Evolutionary conservation across 345 rosid genomes (phyloP), one percentile per base, ranked within the genome.

Genomic region (Erysimum cheiranthoides): DNA sequence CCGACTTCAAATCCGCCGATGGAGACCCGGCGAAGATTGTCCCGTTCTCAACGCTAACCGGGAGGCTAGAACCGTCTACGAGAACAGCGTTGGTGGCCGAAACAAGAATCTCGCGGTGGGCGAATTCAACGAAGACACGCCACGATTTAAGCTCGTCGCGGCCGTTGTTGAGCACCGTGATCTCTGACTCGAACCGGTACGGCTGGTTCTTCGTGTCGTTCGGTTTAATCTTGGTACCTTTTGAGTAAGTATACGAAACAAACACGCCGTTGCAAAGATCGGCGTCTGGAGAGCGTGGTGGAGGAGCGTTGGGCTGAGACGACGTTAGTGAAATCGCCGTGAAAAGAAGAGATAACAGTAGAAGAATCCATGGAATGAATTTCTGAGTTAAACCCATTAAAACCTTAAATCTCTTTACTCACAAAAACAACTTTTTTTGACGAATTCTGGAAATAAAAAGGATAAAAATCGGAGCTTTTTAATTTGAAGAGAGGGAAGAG

Each of bases 11-110:
- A 83, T 93, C 94, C 45, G 90, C 78, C 69, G 69, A 60, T 14
- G 98, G 98, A 61, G 12, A 87, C 9, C 99, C 99, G 10, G 92
- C 81, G 49, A 96, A 89, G 43, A 85, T 56, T 8, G 99, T 93
- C 0, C 96, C 98, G 78, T 93, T 93, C 31, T 87, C 97, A 2
- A 95, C 99, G 18, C 50, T 69, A 0, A 84, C 88, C 31, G 99
- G 99, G 17, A 88, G 68, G 72, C 75, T 83, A 27, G 84, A 77
- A 49, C 98, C 99, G 66, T 92, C 97, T 13, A 68, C 78, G 75
- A 95, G 85, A 21, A 90, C 82, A 10, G 92, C 98, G 81, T 87
- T 88, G 27, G 90, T 77, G 3, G 91, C 91, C 0, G 96, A 88
- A 31, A 92, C 96, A 53, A 95, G 78, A 38, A 81, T 40, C 93